Percentiles rank a stretch among this genome's conserved stretches.
Evolutionary conservation across 2,329 filamentous ascomycete species (phyloP).

Genomic region (Aspergillus texensis): DNA sequence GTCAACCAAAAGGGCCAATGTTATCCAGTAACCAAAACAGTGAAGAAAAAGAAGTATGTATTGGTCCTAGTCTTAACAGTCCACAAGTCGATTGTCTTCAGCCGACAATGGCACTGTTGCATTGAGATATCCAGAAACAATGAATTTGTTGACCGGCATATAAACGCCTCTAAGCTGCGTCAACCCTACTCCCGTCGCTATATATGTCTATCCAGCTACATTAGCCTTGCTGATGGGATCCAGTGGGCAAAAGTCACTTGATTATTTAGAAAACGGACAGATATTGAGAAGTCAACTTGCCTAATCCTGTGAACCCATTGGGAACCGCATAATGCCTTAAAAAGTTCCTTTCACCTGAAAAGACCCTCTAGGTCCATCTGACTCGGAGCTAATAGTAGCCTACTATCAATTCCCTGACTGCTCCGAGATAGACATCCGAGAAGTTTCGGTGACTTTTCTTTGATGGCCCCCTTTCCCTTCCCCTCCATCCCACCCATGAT

Average conservation of each 20-base stretch:
- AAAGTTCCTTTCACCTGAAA: neutral
- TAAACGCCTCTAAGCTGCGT: neutral
- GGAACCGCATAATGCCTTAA: neutral
- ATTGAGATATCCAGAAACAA: neutral
- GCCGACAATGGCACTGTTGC: neutral
- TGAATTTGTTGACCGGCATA: neutral
- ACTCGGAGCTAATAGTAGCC: neutral
- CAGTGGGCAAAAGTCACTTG: no score
- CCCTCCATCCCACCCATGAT: neutral
- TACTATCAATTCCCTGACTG: neutral
- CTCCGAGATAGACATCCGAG: neutral
- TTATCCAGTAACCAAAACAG: neutral
- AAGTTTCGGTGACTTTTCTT: neutral
- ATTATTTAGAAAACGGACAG: neutral
- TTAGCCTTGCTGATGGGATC: neutral
- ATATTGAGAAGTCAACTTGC: neutral
- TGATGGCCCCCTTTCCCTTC: neutral
- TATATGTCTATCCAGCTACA: neutral
- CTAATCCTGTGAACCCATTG: neutral
- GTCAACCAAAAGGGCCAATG: neutral
- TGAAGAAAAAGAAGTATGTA: neutral
- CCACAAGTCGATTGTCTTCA: neutral
- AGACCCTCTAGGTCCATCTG: neutral
- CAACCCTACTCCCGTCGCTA: neutral
- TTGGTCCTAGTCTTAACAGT: neutral